These are phyloP conservation scores for Coprinellus micaceus DNA, from an alignment of 768 basidiomycete species.

Conservation along the genomic window DNA sequence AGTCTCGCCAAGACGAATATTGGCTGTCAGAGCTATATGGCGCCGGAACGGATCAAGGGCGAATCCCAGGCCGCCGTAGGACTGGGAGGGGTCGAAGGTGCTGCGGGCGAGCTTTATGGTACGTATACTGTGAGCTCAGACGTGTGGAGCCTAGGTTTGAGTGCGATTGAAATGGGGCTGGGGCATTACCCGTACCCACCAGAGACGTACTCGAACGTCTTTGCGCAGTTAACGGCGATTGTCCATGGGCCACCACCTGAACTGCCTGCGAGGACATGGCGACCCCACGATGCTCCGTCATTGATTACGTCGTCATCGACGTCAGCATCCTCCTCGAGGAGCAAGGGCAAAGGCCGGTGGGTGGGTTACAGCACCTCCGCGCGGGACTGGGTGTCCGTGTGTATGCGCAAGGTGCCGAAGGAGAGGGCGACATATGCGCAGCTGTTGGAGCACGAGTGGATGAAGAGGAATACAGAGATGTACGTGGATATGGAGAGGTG, in stretches of 20 bases:
- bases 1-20: conserved; percentile 97
- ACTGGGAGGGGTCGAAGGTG: background rate
- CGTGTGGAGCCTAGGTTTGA: conserved; percentile 77
- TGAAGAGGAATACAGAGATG: conserved; percentile 3
- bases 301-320: background rate
- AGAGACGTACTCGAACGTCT: conserved; percentile 95
- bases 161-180: conserved; percentile 88
- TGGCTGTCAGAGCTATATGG: conserved; percentile 98
- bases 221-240: conserved; percentile 93
- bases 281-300: background rate
- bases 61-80: conserved; percentile 57
- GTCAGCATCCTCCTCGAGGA: background rate
- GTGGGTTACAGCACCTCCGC: conserved; percentile 58
- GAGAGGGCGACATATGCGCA: conserved; percentile 80
- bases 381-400: conserved; percentile 76
- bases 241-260: conserved; percentile 92
- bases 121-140: conserved; percentile 97
- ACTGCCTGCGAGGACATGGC: conserved; percentile 56
- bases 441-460: conserved; percentile 41
- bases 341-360: conserved; percentile 1
- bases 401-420: conserved; percentile 78
- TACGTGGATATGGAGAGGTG: conserved; percentile 14
- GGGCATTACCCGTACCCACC: conserved; percentile 95
- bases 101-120: conserved; percentile 54
- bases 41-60: conserved; percentile 97